Evolutionary conservation across 1,139 yeast species (phyloP).

Genomic region (Blastobotrys raffinosifermentans): DNA sequence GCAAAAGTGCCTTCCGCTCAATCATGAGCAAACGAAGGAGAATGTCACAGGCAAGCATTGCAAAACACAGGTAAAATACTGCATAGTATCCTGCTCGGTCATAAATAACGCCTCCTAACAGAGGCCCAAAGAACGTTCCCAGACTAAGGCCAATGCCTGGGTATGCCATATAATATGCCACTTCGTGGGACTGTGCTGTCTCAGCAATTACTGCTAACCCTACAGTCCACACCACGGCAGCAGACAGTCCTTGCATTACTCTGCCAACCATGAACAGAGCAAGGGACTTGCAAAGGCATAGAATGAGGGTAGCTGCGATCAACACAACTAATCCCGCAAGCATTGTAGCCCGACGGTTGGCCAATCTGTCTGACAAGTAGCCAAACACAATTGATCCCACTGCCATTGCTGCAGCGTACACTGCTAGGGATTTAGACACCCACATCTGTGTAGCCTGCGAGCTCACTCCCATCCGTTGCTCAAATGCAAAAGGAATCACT

Average conservation of each 20-base stretch:
- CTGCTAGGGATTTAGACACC: constrained; percentile 28
- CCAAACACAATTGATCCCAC: constrained; percentile 30
- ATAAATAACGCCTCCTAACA: constrained; percentile 34
- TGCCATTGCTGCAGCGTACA: constrained; percentile 32
- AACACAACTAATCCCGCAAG: constrained; percentile 29
- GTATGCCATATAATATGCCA: constrained; percentile 29
- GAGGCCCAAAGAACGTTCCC: constrained; percentile 33
- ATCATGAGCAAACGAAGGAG: constrained; percentile 32
- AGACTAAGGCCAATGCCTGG: constrained; percentile 31
- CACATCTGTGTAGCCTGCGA: constrained; percentile 23
- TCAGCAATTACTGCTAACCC: constrained; percentile 35
- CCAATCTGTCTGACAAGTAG: constrained; percentile 8
- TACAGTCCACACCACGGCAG: constrained; percentile 34
- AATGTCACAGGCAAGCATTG: constrained; percentile 28
- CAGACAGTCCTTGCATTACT: constrained; percentile 32
- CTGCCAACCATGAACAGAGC: constrained; percentile 31
- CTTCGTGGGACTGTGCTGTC: constrained; percentile 21
- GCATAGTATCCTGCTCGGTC: constrained; percentile 32
- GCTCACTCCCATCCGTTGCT: constrained; percentile 24
- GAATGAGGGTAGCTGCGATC: constrained; percentile 29
- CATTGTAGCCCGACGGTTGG: constrained; percentile 27
- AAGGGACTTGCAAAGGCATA: constrained; percentile 25
- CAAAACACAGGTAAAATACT: constrained; percentile 32
- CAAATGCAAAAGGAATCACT: constrained; percentile 31
- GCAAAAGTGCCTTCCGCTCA: constrained; percentile 16